A percentile compares a stretch with the other conserved stretches of the same genome.
Conservation (phyloP, 768 basidiomycete genomes). For the Tylopilus subfusipes region DNA sequence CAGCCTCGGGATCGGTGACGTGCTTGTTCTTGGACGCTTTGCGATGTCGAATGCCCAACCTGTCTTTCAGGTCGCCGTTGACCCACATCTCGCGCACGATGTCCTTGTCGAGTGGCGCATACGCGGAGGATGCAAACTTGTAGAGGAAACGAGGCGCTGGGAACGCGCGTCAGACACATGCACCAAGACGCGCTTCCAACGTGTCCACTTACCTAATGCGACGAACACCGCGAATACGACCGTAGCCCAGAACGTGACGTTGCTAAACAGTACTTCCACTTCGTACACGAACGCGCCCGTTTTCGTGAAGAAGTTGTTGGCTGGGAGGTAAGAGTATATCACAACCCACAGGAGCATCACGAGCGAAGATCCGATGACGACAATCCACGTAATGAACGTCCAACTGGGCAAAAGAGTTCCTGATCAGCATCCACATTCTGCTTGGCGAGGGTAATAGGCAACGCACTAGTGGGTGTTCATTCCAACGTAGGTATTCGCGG, state of each 20-base stretch:
- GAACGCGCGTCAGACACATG: conserved; percentile 5
- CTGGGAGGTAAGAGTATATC: conserved; percentile 79
- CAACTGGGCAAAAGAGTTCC: conserved; percentile 46
- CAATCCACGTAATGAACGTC: conserved; percentile 82
- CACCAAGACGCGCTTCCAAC: conserved; percentile 1
- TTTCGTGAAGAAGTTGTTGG: conserved; percentile 67
- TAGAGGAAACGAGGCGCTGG: conserved; percentile 78
- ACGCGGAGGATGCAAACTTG: conserved; percentile 68
- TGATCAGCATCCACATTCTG: conserved; percentile 1
- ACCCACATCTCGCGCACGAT: conserved; percentile 94
- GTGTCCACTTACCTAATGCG: conserved; percentile 59
- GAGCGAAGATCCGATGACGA: conserved; percentile 74
- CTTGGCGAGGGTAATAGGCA: conserved; percentile 14
- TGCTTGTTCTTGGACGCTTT: conserved; percentile 45
- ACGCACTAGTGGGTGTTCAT: conserved; percentile 87
- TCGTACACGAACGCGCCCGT: conserved; percentile 72
- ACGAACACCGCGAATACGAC: conserved; percentile 66
- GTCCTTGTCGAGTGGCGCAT: conserved; percentile 81
- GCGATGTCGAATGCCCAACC: conserved; percentile 66
- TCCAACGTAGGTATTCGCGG: conserved; percentile 88
- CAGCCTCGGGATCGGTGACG: conserved; percentile 48
- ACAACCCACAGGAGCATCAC: conserved; percentile 86
- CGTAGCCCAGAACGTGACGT: conserved; percentile 80
- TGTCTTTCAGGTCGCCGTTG: conserved; percentile 75
- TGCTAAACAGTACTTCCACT: conserved; percentile 69